Base-by-base conservation (phyloP, 2,329 filamentous ascomycete genomes). In the Rugonectria rugulosa region DNA sequence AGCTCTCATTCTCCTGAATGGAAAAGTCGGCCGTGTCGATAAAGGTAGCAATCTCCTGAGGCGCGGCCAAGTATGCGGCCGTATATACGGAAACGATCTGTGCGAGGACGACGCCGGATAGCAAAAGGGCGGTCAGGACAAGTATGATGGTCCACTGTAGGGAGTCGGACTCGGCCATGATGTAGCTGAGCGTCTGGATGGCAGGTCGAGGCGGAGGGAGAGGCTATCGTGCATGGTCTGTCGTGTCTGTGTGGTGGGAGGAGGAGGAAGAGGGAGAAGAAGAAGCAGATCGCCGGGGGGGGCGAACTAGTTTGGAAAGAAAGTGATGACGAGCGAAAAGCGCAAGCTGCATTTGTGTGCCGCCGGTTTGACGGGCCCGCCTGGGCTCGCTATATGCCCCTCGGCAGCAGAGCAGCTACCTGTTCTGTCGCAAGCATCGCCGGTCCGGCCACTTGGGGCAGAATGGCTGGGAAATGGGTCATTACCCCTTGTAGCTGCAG, bases 1-100 rank as follows among this genome's bases (percentile, higher is more conserved):
- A 87, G 65, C 78, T 83, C 71, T 88, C 85, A 65, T 87, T 88
- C 69, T 88, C 86, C 62, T 81, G 76, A 43, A 86, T 77, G 32
- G 84, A 90, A 65, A 80, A 84, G 68, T 87, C 84, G 65, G 85
- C 79, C 14, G 81, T 78, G 66, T 87, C 84, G 65, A 87, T 71
- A 64, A 88, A 85, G 53, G 79, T 79, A 55, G 73, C 72, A 51
- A 87, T 77, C 70, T 88, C 85, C 59, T 75, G 76, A 23, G 85
- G 85, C 23, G 86, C 86, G 29, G 77, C 79, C 37, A 80, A 67
- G 71, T 86, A 88, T 15, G 84, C 85, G 55, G 77, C 70, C 46
- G 78, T 78, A 69, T 85, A 85, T 46, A 77, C 77, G 60, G 77
- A 75, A 51, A 78, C 69, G 59, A 80, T 77, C 68, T 85, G 83